Evolutionary conservation across 2,329 filamentous ascomycete species (phyloP).

Genomic region (Nemania sp.): DNA sequence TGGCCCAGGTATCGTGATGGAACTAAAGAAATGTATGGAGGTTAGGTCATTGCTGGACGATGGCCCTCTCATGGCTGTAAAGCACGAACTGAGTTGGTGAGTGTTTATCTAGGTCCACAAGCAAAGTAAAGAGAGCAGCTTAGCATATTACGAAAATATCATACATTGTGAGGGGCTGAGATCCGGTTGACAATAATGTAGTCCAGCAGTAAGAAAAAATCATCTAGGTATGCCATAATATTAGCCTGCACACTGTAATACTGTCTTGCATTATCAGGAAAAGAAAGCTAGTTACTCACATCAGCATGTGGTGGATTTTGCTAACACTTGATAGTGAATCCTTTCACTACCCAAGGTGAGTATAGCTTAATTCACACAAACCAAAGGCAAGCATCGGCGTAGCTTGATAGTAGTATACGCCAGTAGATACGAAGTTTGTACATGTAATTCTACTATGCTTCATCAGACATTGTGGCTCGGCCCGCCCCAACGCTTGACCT

Average conservation of each 20-base stretch:
- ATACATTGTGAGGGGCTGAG: not conserved
- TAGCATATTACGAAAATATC: not conserved
- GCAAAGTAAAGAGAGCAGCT: not conserved
- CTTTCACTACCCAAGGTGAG: constrained; percentile 5
- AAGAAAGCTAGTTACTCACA: not conserved
- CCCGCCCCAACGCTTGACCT: constrained; percentile 3
- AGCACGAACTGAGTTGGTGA: not conserved
- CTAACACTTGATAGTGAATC: constrained; percentile 7
- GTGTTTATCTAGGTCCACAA: not conserved
- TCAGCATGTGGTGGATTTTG: not conserved
- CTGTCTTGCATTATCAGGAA: not conserved
- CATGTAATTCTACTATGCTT: not conserved
- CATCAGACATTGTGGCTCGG: not conserved
- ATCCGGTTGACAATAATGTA: not conserved
- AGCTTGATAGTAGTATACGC: not conserved
- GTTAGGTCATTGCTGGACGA: no score
- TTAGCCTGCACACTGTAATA: not conserved
- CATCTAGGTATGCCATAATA: not conserved
- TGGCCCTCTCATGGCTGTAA: no score
- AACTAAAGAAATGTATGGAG: no score
- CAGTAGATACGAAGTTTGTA: no score
- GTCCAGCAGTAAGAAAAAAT: not conserved
- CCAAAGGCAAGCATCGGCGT: constrained; percentile 1
- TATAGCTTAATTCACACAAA: not conserved
- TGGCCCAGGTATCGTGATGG: no score